Conservation (phyloP, 1,284 basidiomycete species). For the Vanrija humicola region DNA sequence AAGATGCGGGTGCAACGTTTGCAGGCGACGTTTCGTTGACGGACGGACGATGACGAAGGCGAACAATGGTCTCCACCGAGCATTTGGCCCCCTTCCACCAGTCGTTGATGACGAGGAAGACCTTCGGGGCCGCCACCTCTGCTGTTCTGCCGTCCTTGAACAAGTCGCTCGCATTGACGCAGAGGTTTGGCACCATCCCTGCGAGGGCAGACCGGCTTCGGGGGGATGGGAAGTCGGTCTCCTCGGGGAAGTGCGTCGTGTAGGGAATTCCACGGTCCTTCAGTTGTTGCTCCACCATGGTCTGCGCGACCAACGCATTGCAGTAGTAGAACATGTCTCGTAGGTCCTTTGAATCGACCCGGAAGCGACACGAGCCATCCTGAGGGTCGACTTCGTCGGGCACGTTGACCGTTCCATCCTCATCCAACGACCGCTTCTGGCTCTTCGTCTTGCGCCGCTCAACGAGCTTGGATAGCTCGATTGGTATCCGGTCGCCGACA, state of each 20-base stretch:
- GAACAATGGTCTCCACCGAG: conserved; percentile 50
- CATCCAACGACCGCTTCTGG: conserved; percentile 7
- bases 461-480: conserved; percentile 26
- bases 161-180: conserved; percentile 73
- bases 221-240: conserved; percentile 13
- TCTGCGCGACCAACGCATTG: conserved; percentile 77
- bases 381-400: not conserved
- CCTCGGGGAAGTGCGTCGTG: conserved; percentile 61
- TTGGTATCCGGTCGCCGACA: conserved; percentile 29
- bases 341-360: conserved; percentile 36
- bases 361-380: conserved; percentile 21
- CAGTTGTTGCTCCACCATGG: conserved; percentile 81
- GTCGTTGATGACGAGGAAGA: conserved; percentile 77
- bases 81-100: conserved; percentile 82
- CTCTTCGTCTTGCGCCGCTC: conserved; percentile 19
- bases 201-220: conserved; percentile 36
- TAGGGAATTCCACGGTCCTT: conserved; percentile 75
- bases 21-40: conserved; percentile 49
- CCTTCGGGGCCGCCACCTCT: conserved; percentile 86
- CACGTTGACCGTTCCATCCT: not conserved
- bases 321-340: conserved; percentile 39
- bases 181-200: conserved; percentile 69
- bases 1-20: conserved; percentile 51
- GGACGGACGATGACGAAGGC: conserved; percentile 79
- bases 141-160: conserved; percentile 73